Evolutionary conservation across 495 filamentous ascomycete species (phyloP), one percentile per base, ranked within the genome.

Genomic region (Diplogelasinospora grovesii): DNA sequence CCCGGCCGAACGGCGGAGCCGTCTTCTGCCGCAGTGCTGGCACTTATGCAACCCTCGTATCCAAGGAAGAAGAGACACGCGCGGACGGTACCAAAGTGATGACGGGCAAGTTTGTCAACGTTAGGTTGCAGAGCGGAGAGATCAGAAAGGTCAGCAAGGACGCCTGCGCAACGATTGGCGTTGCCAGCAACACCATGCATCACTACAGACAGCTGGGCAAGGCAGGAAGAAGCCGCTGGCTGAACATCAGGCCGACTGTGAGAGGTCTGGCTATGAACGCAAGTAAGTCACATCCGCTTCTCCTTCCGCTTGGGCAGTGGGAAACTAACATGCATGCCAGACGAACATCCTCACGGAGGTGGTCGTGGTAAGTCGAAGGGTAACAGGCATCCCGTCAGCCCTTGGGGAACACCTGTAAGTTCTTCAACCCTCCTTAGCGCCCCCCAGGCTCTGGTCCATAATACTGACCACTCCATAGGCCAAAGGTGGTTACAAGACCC

Each of bases 291-390:
- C 22, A 19, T 20, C 34, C 24, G n/a, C 6, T 16, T 41, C n/a
- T n/a, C n/a, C n/a, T n/a, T n/a, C n/a, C n/a, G n/a, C n/a, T n/a
- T 43, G 10, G 31, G 24, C n/a, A 13, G 14, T 15, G 24, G 13
- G 27, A 27, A 33, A 31, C 65, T 71, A 43, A 74, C 46, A 16
- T 21, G 13, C 9, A 3, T n/a, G 21, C 20, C 32, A 79, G 77
- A 69, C 46, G 93, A 98, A 50, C 92, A 98, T 77, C 89, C 92
- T 51, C 92, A 98, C 65, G 92, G 92, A 75, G 92, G 92, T 82
- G 92, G 92, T 59, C 75, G 93, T 70, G 92, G 92, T 60, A 98
- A 98, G 70, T 94, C 87, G 18, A 97, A 98, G 83, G 89, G 92
- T 74, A 97, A 97, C 62, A 75, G 85, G 41, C 70, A 92, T 59